These are phyloP conservation scores for Pisolithus sp. DNA, from an alignment of 768 basidiomycete genomes.

Conservation along the genomic window DNA sequence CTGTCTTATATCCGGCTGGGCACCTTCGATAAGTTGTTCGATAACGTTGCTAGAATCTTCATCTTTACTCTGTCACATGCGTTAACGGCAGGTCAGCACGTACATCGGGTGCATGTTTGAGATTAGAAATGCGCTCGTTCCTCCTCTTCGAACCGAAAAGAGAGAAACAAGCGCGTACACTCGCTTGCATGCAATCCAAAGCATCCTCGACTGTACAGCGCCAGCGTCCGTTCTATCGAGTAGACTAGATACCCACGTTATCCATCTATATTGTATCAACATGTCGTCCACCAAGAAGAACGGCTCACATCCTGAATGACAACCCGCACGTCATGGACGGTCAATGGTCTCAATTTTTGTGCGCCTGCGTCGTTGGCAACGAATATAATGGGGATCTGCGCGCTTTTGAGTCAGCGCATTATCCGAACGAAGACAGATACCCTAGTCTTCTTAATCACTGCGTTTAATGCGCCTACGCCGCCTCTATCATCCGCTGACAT, in stretches of 20 bases:
- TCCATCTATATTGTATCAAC: too few relatives aligned
- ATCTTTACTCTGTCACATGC: slow-evolving; percentile 67
- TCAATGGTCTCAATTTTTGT: slow-evolving; percentile 88
- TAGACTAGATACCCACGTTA: background rate
- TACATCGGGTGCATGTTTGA: too few relatives aligned
- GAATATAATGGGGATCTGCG: slow-evolving; percentile 90
- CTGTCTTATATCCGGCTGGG: slow-evolving; percentile 95
- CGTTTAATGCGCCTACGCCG: slow-evolving; percentile 89
- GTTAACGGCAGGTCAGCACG: background rate
- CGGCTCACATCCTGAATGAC: slow-evolving; percentile 64
- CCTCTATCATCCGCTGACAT: slow-evolving; percentile 98
- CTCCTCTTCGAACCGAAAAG: background rate
- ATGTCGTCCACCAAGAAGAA: too few relatives aligned
- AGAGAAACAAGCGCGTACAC: slow-evolving; percentile 14
- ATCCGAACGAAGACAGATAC: slow-evolving; percentile 30
- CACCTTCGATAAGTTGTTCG: slow-evolving; percentile 82
- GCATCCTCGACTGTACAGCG: slow-evolving; percentile 77
- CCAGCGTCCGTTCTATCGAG: slow-evolving; percentile 64
- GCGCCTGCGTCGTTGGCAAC: slow-evolving; percentile 87
- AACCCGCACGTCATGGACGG: slow-evolving; percentile 65
- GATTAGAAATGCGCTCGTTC: too few relatives aligned
- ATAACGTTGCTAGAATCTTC: slow-evolving; percentile 85
- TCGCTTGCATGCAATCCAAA: slow-evolving; percentile 88
- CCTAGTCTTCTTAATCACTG: slow-evolving; percentile 88
- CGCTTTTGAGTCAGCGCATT: background rate